A percentile compares a stretch with the other conserved stretches of the same genome.
Evolutionary conservation across 2,329 filamentous ascomycete genomes (phyloP).

Genomic region (Lizonia empirigonia): DNA sequence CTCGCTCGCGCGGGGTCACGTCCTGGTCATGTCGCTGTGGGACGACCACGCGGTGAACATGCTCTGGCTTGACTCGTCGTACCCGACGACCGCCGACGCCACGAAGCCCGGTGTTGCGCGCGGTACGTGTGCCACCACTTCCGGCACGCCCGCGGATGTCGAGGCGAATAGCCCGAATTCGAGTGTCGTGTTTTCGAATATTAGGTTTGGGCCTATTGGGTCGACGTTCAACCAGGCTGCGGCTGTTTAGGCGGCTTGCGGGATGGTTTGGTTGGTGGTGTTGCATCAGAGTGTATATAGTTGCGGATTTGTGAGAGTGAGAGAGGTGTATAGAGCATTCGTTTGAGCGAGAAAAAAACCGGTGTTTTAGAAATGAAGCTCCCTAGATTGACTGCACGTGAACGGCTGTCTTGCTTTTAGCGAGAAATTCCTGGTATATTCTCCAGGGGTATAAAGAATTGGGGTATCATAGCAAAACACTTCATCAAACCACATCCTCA

Average conservation of each 20-base stretch:
- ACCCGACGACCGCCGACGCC: conserved; percentile 55
- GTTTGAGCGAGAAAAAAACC: conserved; percentile 1
- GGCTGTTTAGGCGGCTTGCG: conserved; percentile 28
- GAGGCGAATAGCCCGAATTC: conserved; percentile 44
- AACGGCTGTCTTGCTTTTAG: no score
- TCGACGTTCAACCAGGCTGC: conserved; percentile 44
- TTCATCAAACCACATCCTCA: no score
- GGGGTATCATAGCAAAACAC: no score
- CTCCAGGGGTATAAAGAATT: no score
- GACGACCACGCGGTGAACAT: conserved; percentile 72
- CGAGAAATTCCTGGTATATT: no score
- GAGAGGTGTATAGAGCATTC: conserved; percentile 9
- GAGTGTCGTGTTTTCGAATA: conserved; percentile 49
- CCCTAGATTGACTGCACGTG: no score
- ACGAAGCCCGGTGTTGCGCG: conserved; percentile 42
- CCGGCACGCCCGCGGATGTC: conserved; percentile 46
- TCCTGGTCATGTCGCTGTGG: conserved; percentile 67
- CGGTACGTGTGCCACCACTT: conserved; percentile 47
- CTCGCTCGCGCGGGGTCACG: conserved; percentile 64
- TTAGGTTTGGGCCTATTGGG: conserved; percentile 49
- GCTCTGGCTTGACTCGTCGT: conserved; percentile 75
- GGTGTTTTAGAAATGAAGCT: conserved; percentile 1
- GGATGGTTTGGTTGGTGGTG: background rate
- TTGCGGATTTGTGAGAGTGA: background rate
- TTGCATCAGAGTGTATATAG: conserved; percentile 8